Evolutionary conservation across 371 early-diverging fungal genomes (phyloP).

Genomic region (Mortierella sp.): DNA sequence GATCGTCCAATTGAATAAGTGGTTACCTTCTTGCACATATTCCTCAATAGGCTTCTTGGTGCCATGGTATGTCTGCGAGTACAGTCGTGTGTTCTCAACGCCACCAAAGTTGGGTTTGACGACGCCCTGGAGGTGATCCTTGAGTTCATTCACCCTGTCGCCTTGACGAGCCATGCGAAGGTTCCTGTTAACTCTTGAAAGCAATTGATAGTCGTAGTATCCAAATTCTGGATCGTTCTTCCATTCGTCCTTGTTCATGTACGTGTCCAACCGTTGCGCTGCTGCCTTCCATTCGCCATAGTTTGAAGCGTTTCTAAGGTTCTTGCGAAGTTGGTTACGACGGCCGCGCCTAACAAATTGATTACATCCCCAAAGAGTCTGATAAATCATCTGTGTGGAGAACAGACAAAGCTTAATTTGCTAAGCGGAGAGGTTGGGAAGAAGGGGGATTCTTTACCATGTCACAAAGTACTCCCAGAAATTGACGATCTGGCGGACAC

Average conservation of each 20-base stretch:
- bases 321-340: constrained; percentile 60
- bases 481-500: constrained; percentile 76
- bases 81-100: constrained; percentile 79
- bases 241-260: constrained; percentile 80
- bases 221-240: constrained; percentile 68
- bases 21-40: constrained; percentile 79
- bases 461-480: constrained; percentile 77
- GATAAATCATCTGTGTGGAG: too few relatives aligned
- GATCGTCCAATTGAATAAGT: too few relatives aligned
- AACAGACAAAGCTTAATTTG: constrained; percentile 6
- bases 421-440: too few relatives aligned
- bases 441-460: constrained; percentile 58
- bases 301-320: constrained; percentile 60
- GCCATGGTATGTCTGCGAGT: constrained; percentile 80
- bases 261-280: constrained; percentile 76
- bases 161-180: constrained; percentile 38
- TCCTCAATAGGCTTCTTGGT: constrained; percentile 82
- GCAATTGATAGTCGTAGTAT: constrained; percentile 75
- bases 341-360: constrained; percentile 63
- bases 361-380: too few relatives aligned
- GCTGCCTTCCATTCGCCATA: constrained; percentile 80
- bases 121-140: constrained; percentile 66
- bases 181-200: constrained; percentile 71
- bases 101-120: constrained; percentile 85
- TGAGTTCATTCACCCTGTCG: constrained; percentile 36